phyloP scores from a whole-genome alignment of 2,329 filamentous ascomycete genomes.

The Pyrenophora tritici-repentis region DNA sequence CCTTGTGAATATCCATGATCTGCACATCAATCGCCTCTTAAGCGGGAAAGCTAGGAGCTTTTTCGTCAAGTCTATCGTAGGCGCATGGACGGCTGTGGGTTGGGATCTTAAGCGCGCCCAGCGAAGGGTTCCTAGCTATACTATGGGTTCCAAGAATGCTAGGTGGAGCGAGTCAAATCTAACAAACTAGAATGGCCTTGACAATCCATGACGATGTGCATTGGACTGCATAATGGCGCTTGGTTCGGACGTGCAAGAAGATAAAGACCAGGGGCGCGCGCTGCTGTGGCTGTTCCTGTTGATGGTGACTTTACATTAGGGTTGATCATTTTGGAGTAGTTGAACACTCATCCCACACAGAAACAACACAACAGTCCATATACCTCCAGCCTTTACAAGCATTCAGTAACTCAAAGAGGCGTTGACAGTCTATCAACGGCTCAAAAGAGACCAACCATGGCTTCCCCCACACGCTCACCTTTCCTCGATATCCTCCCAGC shows the following conservation, averaged over 20 bases:
- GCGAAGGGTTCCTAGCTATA: conserved; percentile 14
- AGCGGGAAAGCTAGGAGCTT: conserved; percentile 7
- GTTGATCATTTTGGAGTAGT: not conserved
- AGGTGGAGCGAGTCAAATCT: conserved; percentile 17
- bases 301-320: not conserved
- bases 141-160: conserved; percentile 12
- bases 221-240: conserved; percentile 9
- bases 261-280: conserved; percentile 13
- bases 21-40: conserved; percentile 8
- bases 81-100: conserved; percentile 12
- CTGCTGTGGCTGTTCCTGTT: conserved; percentile 3
- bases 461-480: conserved; percentile 13
- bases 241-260: not conserved
- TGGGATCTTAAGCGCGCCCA: conserved; percentile 9
- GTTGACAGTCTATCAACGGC: not conserved
- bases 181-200: conserved; percentile 9
- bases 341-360: not conserved
- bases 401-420: too few species aligned
- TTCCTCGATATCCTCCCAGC: conserved; percentile 37
- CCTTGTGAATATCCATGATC: conserved; percentile 16
- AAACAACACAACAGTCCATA: not conserved
- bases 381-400: not conserved
- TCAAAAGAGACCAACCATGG: not conserved
- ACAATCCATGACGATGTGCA: conserved; percentile 9
- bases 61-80: conserved; percentile 7